A percentile compares a stretch with the other conserved stretches of the same genome.
Evolutionary conservation across 345 rosid species (phyloP).

Genomic region (Camelina sativa): DNA sequence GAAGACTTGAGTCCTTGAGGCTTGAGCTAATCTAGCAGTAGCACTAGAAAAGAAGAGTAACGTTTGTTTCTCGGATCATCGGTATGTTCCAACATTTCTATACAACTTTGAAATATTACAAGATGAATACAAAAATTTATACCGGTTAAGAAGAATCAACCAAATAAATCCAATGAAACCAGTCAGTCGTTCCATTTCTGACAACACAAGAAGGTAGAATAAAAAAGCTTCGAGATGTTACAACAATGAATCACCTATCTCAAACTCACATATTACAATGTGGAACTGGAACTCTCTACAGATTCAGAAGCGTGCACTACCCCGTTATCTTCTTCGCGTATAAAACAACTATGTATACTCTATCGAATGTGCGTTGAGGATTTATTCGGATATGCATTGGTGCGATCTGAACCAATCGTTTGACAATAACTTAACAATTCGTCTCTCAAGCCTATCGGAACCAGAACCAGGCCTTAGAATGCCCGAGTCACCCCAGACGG

Average conservation of each 20-base stretch:
- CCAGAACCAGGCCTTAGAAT: constrained; percentile 85
- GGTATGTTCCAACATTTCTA: no score
- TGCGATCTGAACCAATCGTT: constrained; percentile 56
- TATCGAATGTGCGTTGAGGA: constrained; percentile 3
- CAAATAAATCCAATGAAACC: constrained; percentile 19
- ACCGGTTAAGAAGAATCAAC: constrained; percentile 18
- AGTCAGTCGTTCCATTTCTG: neutral
- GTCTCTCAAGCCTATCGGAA: constrained; percentile 71
- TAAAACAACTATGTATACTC: constrained; percentile 25
- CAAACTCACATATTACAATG: constrained; percentile 23
- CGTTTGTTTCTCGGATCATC: no score
- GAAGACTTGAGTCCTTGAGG: no score
- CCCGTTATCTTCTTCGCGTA: neutral
- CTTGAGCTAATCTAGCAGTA: no score
- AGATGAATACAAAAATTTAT: no score
- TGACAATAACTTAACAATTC: constrained; percentile 58
- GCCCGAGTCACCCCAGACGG: constrained; percentile 88
- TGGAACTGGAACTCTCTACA: constrained; percentile 23
- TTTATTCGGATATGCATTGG: constrained; percentile 64
- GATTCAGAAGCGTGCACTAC: neutral
- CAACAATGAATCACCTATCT: constrained; percentile 32
- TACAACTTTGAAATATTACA: no score
- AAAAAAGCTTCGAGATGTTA: constrained; percentile 24
- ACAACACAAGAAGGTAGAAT: neutral
- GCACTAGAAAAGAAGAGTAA: no score